These are phyloP conservation scores for Ophiocordyceps unilateralis DNA, from an alignment of 2,329 filamentous ascomycete species.

Conservation along the genomic window DNA sequence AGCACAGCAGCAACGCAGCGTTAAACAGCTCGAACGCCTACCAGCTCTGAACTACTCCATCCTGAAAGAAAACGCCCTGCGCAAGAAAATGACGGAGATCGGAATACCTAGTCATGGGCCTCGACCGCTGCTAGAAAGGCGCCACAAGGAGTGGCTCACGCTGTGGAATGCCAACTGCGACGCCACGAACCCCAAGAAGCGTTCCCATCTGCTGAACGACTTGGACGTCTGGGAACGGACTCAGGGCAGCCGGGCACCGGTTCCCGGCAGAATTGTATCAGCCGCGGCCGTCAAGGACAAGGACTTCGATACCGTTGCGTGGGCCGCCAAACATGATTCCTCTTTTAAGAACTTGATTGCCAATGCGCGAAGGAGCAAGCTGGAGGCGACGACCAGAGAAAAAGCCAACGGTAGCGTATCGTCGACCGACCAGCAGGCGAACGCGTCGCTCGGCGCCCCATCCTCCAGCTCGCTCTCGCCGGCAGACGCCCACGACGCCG, in stretches of 20 bases:
- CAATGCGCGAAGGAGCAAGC: conserved; percentile 36
- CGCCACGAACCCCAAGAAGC: conserved; percentile 52
- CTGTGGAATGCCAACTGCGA: conserved; percentile 97
- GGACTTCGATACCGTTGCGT: conserved; percentile 67
- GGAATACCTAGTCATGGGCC: conserved; percentile 58
- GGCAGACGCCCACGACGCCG: no score
- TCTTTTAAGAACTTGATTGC: conserved; percentile 71
- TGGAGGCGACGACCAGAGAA: background rate
- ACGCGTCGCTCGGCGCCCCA: background rate
- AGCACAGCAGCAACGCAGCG: conserved; percentile 8
- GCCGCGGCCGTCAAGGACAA: conserved; percentile 53
- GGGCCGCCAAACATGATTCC: conserved; percentile 53
- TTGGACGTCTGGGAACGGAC: conserved; percentile 77
- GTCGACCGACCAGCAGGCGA: background rate
- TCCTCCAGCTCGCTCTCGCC: no score
- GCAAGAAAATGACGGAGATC: conserved; percentile 66
- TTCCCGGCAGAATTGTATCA: conserved; percentile 16
- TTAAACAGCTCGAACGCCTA: conserved; percentile 41
- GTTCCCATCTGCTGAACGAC: conserved; percentile 57
- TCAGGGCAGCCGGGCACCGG: conserved; percentile 44
- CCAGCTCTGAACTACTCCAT: conserved; percentile 75
- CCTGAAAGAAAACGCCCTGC: conserved; percentile 60
- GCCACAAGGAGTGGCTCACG: conserved; percentile 88
- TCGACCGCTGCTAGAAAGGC: conserved; percentile 52
- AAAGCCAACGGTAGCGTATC: background rate